Evolutionary conservation across 2,329 filamentous ascomycete species (phyloP).

Genomic region (Hyphodiscus sp.): DNA sequence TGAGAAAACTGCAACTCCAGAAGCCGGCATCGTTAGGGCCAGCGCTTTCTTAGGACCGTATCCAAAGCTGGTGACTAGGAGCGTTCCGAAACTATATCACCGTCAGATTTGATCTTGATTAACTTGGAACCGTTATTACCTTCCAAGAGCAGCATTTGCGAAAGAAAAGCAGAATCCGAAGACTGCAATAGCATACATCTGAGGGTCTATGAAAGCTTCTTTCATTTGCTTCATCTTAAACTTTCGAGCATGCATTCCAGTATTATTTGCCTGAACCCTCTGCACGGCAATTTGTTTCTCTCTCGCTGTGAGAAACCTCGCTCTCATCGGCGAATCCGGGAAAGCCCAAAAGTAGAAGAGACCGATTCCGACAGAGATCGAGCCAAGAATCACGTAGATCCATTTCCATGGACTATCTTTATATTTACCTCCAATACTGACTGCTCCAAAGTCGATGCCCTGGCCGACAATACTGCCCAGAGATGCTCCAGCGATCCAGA

Average conservation of each 20-base stretch:
- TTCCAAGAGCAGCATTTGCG: no score
- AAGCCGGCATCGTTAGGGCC: background rate
- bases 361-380: background rate
- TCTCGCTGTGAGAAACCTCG: background rate
- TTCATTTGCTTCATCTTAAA: background rate
- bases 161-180: no score
- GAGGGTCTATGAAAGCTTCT: background rate
- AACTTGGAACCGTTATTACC: no score
- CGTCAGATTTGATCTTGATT: no score
- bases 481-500: background rate
- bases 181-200: background rate
- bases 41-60: background rate
- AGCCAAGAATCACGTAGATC: slow-evolving; percentile 3
- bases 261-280: background rate
- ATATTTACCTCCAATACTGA: background rate
- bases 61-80: background rate
- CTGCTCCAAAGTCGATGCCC: slow-evolving; percentile 3
- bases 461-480: background rate
- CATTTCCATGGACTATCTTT: slow-evolving; percentile 5
- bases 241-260: background rate
- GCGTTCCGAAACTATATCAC: no score
- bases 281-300: background rate
- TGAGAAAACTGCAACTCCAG: background rate
- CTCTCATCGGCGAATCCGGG: background rate
- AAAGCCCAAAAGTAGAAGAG: background rate